Conservation (phyloP, 139 green algal species). For the Asterochloris sp. region DNA sequence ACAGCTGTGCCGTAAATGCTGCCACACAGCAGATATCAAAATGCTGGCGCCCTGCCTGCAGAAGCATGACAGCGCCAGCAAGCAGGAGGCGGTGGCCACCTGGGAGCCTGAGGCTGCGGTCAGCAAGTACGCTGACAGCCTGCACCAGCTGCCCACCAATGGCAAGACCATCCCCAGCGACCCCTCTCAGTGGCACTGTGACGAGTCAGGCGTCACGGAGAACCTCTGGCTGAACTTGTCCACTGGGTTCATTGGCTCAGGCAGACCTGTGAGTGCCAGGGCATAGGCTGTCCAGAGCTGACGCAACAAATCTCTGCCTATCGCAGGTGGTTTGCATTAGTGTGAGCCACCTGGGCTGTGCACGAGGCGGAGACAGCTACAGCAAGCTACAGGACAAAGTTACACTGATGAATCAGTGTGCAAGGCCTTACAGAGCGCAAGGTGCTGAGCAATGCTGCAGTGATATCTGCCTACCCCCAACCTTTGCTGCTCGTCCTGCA, state of each 20-base stretch:
- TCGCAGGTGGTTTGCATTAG: too few species aligned
- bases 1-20: too few species aligned
- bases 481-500: constrained; percentile 24
- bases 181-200: constrained; percentile 86
- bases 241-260: constrained; percentile 93
- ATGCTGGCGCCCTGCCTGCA: constrained; percentile 35
- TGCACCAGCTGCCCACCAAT: constrained; percentile 72
- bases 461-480: too few species aligned
- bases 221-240: constrained; percentile 99
- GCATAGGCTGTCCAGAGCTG: not conserved
- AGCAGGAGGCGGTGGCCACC: constrained; percentile 51
- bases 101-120: constrained; percentile 81
- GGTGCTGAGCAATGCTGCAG: too few species aligned
- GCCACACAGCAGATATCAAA: too few species aligned
- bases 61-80: constrained; percentile 66
- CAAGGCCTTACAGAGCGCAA: too few species aligned
- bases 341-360: too few species aligned
- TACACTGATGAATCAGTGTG: too few species aligned
- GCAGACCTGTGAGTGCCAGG: constrained; percentile 52
- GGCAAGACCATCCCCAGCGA: constrained; percentile 62
- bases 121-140: constrained; percentile 77
- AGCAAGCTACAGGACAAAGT: too few species aligned
- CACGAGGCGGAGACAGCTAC: too few species aligned
- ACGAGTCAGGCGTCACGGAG: constrained; percentile 80
- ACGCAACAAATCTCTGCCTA: not conserved